Base-by-base conservation (phyloP, 2,329 filamentous ascomycete species). In the Neurospora sp. region DNA sequence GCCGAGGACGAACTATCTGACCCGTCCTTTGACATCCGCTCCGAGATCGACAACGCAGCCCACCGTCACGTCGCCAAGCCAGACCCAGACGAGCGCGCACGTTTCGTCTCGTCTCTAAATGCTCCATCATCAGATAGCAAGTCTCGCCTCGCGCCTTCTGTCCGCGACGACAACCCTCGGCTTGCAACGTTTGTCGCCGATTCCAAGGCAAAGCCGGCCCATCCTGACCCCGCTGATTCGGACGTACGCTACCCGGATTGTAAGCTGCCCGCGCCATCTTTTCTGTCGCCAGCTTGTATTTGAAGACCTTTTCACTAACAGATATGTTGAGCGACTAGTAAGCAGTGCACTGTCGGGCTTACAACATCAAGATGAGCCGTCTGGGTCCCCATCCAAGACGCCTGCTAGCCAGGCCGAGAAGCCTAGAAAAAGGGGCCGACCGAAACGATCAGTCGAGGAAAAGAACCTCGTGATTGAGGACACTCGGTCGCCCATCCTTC, bases 281-380 rank as follows among this genome's bases (percentile, higher is more conserved):
- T 23, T 23, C 15, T n/a, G 11, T 23, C 23, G 6, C 39, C 39
- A 2, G 66, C 33, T 66, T 68, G 71, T 66, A 73, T 39, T 19
- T 2, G 10, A 23, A 46, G 13, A 58, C 0, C 15, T 11, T 11
- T 76, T 72, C 72, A 83, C 88, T 91, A 85, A 92, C 87, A 87
- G 83, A 89, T 84, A 17, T 74, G 70, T 75, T 72, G 90, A 91
- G 89, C 84, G 82, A 79, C 79, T 89, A 92, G 90, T 86, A 80
- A 88, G 82, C 76, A 82, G 78, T 19, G 81, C 80, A 1, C 73
- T 85, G 8, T 77, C 77, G 2, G 73, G 73, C 1, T 68, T 75
- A 15, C 75, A 74, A 15, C 46, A 74, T 39, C 52, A 70, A 39
- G 13, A 46, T 8, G 68, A 38, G 1, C 38, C 39, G 19, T 68